A percentile compares a stretch with the other conserved stretches of the same genome.
phyloP scores from a whole-genome alignment of 305 asterid species.

The Fraxinus xanthoxyloides region DNA sequence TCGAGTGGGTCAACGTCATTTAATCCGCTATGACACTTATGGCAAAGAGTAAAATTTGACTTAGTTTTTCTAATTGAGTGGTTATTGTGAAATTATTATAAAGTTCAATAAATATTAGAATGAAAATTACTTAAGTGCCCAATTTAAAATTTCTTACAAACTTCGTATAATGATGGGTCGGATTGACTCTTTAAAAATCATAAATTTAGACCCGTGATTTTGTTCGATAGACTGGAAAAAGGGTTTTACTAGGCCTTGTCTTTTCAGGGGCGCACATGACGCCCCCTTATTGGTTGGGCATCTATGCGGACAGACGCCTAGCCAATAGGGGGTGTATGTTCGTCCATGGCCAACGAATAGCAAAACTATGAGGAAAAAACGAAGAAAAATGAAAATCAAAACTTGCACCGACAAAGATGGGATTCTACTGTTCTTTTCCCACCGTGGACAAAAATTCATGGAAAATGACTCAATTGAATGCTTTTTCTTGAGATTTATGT shows the following conservation, averaged over 20 bases:
- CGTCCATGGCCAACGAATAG: not conserved
- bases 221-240: not conserved
- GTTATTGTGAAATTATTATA: not conserved
- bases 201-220: not conserved
- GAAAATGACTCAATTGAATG: slow-evolving; percentile 1
- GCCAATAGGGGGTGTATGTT: not conserved
- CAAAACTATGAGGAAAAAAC: too few relatives aligned
- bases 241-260: not conserved
- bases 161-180: not conserved
- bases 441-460: not conserved
- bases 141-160: not conserved
- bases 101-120: not conserved
- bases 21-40: not conserved
- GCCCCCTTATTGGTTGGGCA: not conserved
- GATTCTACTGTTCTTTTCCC: not conserved
- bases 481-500: slow-evolving; percentile 10
- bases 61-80: not conserved
- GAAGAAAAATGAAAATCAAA: not conserved
- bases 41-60: not conserved
- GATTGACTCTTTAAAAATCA: not conserved
- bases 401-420: slow-evolving; percentile 24
- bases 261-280: not conserved
- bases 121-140: not conserved
- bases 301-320: not conserved
- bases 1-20: not conserved